Conservation (phyloP, 805 yeast genomes). For the Metschnikowia cerradonensis region DNA sequence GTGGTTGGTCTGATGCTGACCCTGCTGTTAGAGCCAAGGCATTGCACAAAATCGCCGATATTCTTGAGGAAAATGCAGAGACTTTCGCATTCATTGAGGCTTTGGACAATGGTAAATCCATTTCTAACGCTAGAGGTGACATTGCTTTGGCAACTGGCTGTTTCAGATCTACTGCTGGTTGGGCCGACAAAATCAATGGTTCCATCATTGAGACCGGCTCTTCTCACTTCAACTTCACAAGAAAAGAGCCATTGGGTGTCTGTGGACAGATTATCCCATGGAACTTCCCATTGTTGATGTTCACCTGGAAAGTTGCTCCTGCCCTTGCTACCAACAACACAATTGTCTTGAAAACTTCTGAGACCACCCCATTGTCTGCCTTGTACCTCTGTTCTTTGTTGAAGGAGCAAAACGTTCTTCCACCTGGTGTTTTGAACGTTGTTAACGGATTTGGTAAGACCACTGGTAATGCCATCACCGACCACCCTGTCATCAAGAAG, state of each 20-base stretch:
- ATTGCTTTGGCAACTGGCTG: conserved; percentile 64
- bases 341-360: conserved; percentile 85
- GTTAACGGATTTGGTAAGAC: conserved; percentile 82
- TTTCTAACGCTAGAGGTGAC: conserved; percentile 67
- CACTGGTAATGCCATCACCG: conserved; percentile 76
- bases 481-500: conserved; percentile 80
- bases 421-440: conserved; percentile 86
- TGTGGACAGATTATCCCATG: conserved; percentile 96
- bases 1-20: conserved; percentile 62
- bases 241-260: conserved; percentile 90
- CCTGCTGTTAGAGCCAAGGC: conserved; percentile 65
- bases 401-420: conserved; percentile 75
- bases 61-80: conserved; percentile 69
- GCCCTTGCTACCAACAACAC: conserved; percentile 90
- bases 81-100: conserved; percentile 77
- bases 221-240: conserved; percentile 70
- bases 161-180: conserved; percentile 84
- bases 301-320: conserved; percentile 93
- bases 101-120: conserved; percentile 85
- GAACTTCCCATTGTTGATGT: conserved; percentile 94
- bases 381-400: conserved; percentile 65
- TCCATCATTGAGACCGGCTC: conserved; percentile 69
- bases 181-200: conserved; percentile 85
- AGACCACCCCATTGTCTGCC: conserved; percentile 87
- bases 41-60: conserved; percentile 69